Percentiles rank a stretch among this genome's conserved stretches.
These are phyloP conservation scores for Xylaria bambusicola DNA, from an alignment of 495 filamentous ascomycete species.

Conservation along the genomic window DNA sequence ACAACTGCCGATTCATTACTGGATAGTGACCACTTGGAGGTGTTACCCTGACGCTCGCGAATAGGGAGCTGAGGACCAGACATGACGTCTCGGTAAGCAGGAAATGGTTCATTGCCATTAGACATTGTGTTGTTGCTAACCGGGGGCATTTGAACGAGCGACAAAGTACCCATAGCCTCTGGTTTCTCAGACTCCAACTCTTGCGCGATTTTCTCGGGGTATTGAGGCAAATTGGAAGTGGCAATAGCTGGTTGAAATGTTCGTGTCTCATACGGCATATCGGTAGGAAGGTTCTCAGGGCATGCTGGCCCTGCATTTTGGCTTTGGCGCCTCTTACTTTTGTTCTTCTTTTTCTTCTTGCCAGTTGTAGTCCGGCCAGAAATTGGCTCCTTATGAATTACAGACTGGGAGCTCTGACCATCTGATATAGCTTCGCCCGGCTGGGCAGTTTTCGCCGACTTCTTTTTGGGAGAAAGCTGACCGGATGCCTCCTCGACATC, in stretches of 20 bases:
- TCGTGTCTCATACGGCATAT: neutral
- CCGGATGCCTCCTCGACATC: neutral
- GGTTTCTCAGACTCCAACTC: neutral
- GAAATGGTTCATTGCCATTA: slow-evolving; percentile 12
- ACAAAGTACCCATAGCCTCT: neutral
- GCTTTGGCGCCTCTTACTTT: slow-evolving; percentile 2
- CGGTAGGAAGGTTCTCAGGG: neutral
- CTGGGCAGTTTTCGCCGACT: neutral
- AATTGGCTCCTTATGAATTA: neutral
- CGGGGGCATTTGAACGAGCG: neutral
- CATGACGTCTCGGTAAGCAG: slow-evolving; percentile 14
- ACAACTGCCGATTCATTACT: slow-evolving; percentile 2
- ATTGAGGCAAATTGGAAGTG: neutral
- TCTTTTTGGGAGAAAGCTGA: slow-evolving; percentile 2
- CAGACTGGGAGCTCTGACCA: neutral
- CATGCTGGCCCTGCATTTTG: neutral
- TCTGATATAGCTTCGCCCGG: no score
- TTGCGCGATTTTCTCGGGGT: neutral
- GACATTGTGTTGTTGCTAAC: neutral
- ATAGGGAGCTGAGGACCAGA: neutral
- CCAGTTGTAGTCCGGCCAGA: neutral
- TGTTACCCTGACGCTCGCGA: neutral
- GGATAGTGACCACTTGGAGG: neutral
- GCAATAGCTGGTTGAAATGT: slow-evolving; percentile 2
- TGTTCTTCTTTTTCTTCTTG: slow-evolving; percentile 17